Percentiles rank a stretch among this genome's conserved stretches.
Evolutionary conservation across 1,284 basidiomycete genomes (phyloP).

Genomic region (Tilletia indica): DNA sequence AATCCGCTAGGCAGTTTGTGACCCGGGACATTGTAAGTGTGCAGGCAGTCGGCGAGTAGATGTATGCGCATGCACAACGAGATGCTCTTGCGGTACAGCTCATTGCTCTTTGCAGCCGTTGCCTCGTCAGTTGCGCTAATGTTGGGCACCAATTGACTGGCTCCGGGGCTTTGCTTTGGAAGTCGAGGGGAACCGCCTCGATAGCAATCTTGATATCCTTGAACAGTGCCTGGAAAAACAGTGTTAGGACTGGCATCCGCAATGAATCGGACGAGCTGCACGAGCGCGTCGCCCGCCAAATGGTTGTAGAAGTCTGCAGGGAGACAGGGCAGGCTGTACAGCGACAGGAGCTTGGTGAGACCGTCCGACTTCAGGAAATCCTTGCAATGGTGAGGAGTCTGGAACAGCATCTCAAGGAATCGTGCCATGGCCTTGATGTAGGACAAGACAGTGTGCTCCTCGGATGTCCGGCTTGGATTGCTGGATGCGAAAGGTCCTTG

Average conservation of each 20-base stretch:
- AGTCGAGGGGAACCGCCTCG: constrained; percentile 67
- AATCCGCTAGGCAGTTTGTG: constrained; percentile 65
- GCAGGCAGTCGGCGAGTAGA: constrained; percentile 82
- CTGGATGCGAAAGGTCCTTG: not conserved
- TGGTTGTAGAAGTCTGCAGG: constrained; percentile 58
- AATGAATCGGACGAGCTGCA: constrained; percentile 87
- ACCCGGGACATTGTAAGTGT: constrained; percentile 80
- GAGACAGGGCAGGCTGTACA: constrained; percentile 80
- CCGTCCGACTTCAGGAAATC: constrained; percentile 84
- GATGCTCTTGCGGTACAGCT: constrained; percentile 72
- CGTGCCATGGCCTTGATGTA: constrained; percentile 51
- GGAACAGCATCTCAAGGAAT: constrained; percentile 82
- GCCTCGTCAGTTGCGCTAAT: constrained; percentile 22
- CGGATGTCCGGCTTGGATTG: constrained; percentile 17
- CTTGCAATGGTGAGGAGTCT: constrained; percentile 77
- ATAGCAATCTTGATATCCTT: constrained; percentile 72
- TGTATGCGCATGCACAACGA: constrained; percentile 76
- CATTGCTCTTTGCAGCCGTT: constrained; percentile 62
- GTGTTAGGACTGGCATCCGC: constrained; percentile 78
- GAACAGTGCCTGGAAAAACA: constrained; percentile 71
- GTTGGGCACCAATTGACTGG: constrained; percentile 15
- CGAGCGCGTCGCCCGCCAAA: not conserved
- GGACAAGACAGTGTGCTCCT: constrained; percentile 40
- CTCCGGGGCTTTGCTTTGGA: not conserved
- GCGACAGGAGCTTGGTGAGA: constrained; percentile 70